Percentiles rank a stretch among this genome's conserved stretches.
Conservation (phyloP, 2,329 filamentous ascomycete species). For the Arthrobotrys iridis region DNA sequence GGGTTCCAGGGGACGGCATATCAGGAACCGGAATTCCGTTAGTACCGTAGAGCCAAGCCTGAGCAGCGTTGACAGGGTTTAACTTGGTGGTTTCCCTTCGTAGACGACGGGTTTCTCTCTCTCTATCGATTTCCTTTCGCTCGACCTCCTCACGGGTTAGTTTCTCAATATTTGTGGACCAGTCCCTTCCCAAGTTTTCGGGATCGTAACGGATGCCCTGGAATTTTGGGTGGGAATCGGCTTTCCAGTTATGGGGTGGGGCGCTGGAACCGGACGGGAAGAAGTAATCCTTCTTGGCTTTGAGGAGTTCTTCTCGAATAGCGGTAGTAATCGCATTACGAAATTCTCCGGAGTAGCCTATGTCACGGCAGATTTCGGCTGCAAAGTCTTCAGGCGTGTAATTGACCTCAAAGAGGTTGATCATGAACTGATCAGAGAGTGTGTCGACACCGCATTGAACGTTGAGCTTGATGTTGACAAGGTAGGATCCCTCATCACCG, state of each 20-base stretch:
- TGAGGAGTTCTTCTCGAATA: constrained; percentile 93
- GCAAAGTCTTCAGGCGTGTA: constrained; percentile 93
- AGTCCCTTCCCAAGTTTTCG: constrained; percentile 83
- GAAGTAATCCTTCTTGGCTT: constrained; percentile 87
- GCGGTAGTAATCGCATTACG: constrained; percentile 92
- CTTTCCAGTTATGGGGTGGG: constrained; percentile 74
- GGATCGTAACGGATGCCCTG: constrained; percentile 79
- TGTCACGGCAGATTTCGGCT: constrained; percentile 88
- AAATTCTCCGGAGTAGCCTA: constrained; percentile 92
- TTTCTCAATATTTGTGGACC: constrained; percentile 82
- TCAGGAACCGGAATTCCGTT: constrained; percentile 66
- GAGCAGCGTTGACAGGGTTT: constrained; percentile 83
- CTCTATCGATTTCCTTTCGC: constrained; percentile 91
- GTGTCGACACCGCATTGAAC: constrained; percentile 91
- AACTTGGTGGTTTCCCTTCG: constrained; percentile 92
- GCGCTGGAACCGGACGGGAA: constrained; percentile 65
- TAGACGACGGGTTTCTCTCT: constrained; percentile 85
- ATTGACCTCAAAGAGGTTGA: constrained; percentile 90
- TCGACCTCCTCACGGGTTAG: constrained; percentile 97
- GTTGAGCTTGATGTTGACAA: constrained; percentile 81
- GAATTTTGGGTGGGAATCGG: constrained; percentile 23
- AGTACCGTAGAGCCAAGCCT: constrained; percentile 73
- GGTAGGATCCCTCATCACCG: constrained; percentile 45
- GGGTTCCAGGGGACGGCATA: constrained; percentile 64
- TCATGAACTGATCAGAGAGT: constrained; percentile 90